Evolutionary conservation across 495 filamentous ascomycete species (phyloP), one percentile per base, ranked within the genome.

Genomic region (Penicillium goetzii): DNA sequence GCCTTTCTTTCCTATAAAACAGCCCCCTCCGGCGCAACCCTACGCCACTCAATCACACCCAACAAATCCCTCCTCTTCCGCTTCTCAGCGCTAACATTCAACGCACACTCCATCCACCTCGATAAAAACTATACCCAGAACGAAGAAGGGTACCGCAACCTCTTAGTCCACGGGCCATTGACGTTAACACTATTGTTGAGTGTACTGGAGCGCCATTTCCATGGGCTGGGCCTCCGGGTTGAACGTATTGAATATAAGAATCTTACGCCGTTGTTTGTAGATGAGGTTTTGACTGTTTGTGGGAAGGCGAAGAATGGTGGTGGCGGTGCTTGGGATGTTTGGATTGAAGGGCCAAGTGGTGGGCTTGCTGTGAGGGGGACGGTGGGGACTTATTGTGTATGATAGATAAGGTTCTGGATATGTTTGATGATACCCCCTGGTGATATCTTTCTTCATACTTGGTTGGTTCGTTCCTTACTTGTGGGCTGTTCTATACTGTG

Each of bases 121-220:
- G 90, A 96, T 71, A 84, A 81, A 4, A 60, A 78, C 17, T 96
- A 92, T 76, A 86, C 87, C 23, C 83, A 82, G 21, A 78, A 85
- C 32, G 76, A 85, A 2, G 94, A 98, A 74, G 91, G 90, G 9
- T 86, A 94, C 71, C 83, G 80, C 14, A 83, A 88, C 56, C 78
- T 91, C 26, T 82, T 98, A 14, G 90, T 97, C 32, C 94, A 97
- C 68, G 94, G 94, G 0, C 94, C 94, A 0, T 78, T 98, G 66
- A 85, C 85, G n/a, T 77, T 94, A 43, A 86, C 87, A 1, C 72
- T 97, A 12, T 85, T 97, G 75, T 74, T 96, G 36, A 81, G 85
- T 21, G 79, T 86, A 17, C 70, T 97, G 17, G 74, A 82, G 40
- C 74, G 75, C 4, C 77, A 86, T 47, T 68, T 92, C 2, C 36